These are phyloP conservation scores for Xylariaceae sp. DNA, from an alignment of 2,329 filamentous ascomycete species.

Conservation along the genomic window DNA sequence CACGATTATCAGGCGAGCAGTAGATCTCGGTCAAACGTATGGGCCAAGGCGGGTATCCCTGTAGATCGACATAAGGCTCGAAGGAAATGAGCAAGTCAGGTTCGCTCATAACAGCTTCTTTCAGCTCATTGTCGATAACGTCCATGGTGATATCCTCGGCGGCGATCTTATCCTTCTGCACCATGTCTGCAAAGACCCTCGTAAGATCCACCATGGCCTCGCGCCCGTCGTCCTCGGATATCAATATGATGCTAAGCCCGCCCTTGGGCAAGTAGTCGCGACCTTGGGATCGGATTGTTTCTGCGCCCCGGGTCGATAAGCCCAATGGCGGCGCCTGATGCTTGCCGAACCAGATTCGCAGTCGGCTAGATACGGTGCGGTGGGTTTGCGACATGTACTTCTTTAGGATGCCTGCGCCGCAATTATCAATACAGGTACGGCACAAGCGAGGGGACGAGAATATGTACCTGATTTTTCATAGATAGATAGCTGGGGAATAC, in stretches of 20 bases:
- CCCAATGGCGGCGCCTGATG: slow-evolving; percentile 65
- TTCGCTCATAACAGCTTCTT: slow-evolving; percentile 74
- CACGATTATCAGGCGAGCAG: slow-evolving; percentile 68
- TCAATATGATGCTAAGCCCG: slow-evolving; percentile 63
- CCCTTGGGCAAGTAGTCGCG: slow-evolving; percentile 29
- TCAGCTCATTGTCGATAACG: slow-evolving; percentile 84
- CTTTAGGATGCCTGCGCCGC: slow-evolving; percentile 71
- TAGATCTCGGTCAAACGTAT: slow-evolving; percentile 93
- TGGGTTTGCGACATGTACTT: slow-evolving; percentile 83
- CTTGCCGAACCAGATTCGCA: slow-evolving; percentile 82
- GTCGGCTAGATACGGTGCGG: slow-evolving; percentile 70
- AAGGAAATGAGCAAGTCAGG: slow-evolving; percentile 89
- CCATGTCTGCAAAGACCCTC: slow-evolving; percentile 91
- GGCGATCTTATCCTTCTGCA: slow-evolving; percentile 78
- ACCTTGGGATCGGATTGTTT: slow-evolving; percentile 33
- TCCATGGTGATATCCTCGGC: slow-evolving; percentile 79
- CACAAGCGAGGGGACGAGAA: no score
- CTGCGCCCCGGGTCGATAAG: slow-evolving; percentile 41
- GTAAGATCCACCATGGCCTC: slow-evolving; percentile 95
- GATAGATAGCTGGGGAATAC: slow-evolving; percentile 81
- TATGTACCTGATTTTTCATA: slow-evolving; percentile 84
- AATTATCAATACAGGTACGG: background rate
- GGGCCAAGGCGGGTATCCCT: slow-evolving; percentile 96
- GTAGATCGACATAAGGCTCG: slow-evolving; percentile 74
- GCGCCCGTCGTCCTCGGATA: slow-evolving; percentile 84